Evolutionary conservation across 2,329 filamentous ascomycete genomes (phyloP).

Genomic region (Fusarium oligoseptatum): DNA sequence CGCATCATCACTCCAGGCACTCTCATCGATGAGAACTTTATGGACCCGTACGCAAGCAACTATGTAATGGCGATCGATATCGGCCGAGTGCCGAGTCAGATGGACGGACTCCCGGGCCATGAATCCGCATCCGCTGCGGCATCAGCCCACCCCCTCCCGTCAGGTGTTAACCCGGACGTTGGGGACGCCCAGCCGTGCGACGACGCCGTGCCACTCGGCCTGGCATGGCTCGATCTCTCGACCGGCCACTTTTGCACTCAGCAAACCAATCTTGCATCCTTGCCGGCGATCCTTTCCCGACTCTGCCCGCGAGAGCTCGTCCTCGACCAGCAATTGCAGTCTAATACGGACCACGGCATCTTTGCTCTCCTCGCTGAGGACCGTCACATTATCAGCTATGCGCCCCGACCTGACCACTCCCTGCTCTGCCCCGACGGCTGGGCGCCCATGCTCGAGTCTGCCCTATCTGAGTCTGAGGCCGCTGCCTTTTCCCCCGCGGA

Average conservation of each 20-base stretch:
- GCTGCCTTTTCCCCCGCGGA: slow-evolving; percentile 76
- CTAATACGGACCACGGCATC: slow-evolving; percentile 71
- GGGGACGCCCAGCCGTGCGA: slow-evolving; percentile 32
- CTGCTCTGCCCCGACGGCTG: slow-evolving; percentile 72
- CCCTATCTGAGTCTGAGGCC: slow-evolving; percentile 67
- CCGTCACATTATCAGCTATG: slow-evolving; percentile 81
- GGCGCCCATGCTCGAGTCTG: slow-evolving; percentile 81
- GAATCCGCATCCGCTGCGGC: slow-evolving; percentile 23
- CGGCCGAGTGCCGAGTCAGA: slow-evolving; percentile 28
- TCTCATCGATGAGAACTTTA: slow-evolving; percentile 96
- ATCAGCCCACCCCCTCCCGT: slow-evolving; percentile 37
- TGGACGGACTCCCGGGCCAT: slow-evolving; percentile 24
- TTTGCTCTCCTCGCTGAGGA: slow-evolving; percentile 80
- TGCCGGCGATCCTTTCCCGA: slow-evolving; percentile 86
- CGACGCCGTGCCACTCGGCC: slow-evolving; percentile 67
- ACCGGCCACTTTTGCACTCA: slow-evolving; percentile 96
- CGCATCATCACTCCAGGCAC: slow-evolving; percentile 95
- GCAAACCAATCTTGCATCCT: slow-evolving; percentile 73
- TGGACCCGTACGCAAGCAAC: slow-evolving; percentile 94
- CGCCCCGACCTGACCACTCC: slow-evolving; percentile 65
- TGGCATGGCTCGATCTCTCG: slow-evolving; percentile 95
- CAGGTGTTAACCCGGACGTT: slow-evolving; percentile 36
- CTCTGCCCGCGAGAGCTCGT: slow-evolving; percentile 89
- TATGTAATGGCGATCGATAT: slow-evolving; percentile 87
- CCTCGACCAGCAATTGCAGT: slow-evolving; percentile 73